These are phyloP conservation scores for Cyberlindnera euphorbiae DNA, from an alignment of 805 yeast species.

Conservation along the genomic window DNA sequence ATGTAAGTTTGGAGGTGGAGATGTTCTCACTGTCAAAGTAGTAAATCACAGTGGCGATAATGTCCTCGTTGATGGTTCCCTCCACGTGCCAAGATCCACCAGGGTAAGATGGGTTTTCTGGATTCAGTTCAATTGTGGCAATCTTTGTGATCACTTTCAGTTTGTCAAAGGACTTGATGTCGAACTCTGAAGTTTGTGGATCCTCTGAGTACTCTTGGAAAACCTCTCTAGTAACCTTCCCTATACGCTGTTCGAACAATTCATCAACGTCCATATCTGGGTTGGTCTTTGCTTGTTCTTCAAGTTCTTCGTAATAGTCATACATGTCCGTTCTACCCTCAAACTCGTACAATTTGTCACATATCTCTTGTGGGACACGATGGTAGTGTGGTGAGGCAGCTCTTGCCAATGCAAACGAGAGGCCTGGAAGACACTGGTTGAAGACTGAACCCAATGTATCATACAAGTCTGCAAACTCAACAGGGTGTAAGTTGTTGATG, in stretches of 20 bases:
- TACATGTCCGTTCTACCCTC: not conserved
- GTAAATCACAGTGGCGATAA: slow-evolving; percentile 9
- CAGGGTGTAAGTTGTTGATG: slow-evolving; percentile 10
- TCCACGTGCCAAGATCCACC: slow-evolving; percentile 13
- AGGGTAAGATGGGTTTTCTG: slow-evolving; percentile 4
- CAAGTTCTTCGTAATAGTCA: not conserved
- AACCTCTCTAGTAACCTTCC: slow-evolving; percentile 1
- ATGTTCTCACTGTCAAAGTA: slow-evolving; percentile 9
- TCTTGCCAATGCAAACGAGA: slow-evolving; percentile 1
- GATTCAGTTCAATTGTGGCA: slow-evolving; percentile 8
- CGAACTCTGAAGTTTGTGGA: slow-evolving; percentile 2
- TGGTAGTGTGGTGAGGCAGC: slow-evolving; percentile 4
- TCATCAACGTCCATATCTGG: slow-evolving; percentile 1
- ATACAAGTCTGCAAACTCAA: slow-evolving; percentile 1
- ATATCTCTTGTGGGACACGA: slow-evolving; percentile 4
- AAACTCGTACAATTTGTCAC: not conserved
- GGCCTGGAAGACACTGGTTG: slow-evolving; percentile 6
- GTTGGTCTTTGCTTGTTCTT: not conserved
- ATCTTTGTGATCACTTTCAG: slow-evolving; percentile 10
- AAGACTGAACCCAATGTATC: slow-evolving; percentile 1
- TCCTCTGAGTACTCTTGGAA: slow-evolving; percentile 1
- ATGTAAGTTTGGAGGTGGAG: slow-evolving; percentile 3
- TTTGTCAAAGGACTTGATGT: slow-evolving; percentile 1
- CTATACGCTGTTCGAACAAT: slow-evolving; percentile 1
- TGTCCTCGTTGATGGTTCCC: slow-evolving; percentile 11